These are phyloP conservation scores for Malassezia arunalokei DNA, from an alignment of 1,284 basidiomycete species.

Conservation along the genomic window DNA sequence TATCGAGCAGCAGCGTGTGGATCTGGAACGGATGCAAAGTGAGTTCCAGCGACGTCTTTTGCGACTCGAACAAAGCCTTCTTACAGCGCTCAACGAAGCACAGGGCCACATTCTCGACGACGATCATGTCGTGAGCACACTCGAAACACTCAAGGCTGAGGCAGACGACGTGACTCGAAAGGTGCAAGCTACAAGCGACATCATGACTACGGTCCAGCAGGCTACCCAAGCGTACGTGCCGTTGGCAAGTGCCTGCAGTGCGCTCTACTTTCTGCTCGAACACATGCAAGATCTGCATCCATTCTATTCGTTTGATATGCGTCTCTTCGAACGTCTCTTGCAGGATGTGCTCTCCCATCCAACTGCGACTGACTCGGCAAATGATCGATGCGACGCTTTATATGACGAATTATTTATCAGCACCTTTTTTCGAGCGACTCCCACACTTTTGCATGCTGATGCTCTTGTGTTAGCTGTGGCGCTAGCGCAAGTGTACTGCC, in stretches of 20 bases:
- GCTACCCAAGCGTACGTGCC: conserved; percentile 90
- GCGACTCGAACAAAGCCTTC: conserved; percentile 79
- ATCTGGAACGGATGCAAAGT: conserved; percentile 95
- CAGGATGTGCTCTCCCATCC: conserved; percentile 61
- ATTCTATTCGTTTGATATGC: conserved; percentile 97
- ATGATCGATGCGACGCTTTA: conserved; percentile 64
- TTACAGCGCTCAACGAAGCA: conserved; percentile 93
- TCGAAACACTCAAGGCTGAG: conserved; percentile 92
- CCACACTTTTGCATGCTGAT: conserved; percentile 80
- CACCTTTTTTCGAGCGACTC: conserved; percentile 77
- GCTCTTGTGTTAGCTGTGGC: conserved; percentile 81
- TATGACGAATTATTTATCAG: conserved; percentile 80
- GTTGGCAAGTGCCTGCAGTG: conserved; percentile 87
- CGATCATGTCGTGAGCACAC: conserved; percentile 93
- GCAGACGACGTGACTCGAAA: conserved; percentile 91
- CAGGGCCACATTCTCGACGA: conserved; percentile 95
- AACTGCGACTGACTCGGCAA: conserved; percentile 50
- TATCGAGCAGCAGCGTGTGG: conserved; percentile 90
- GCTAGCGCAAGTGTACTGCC: conserved; percentile 76
- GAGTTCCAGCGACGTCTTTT: conserved; percentile 88
- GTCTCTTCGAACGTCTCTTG: conserved; percentile 97
- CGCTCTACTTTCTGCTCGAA: conserved; percentile 92
- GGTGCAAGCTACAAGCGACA: conserved; percentile 89
- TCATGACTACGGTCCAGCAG: conserved; percentile 91
- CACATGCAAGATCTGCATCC: conserved; percentile 87